Base-by-base conservation (phyloP, 2,329 filamentous ascomycete species). In the Emmonsiellopsis sp. region DNA sequence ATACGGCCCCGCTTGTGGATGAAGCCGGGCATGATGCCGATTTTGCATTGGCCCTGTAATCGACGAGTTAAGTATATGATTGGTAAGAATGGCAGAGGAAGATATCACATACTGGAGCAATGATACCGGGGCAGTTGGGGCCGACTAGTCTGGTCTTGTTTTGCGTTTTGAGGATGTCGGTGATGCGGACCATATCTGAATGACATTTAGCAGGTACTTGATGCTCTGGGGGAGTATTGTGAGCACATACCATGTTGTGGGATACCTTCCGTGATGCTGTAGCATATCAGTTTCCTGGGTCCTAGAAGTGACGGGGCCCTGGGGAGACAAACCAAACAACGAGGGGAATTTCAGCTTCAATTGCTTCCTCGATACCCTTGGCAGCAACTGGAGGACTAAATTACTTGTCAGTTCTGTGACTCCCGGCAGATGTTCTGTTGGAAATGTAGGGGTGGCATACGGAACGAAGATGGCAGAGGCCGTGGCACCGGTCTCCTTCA, bases 1-100 rank as follows among this genome's bases (percentile, higher is more conserved):
- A 98, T 91, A 73, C 93, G 91, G 66, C 93, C 93, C 75, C 91
- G 89, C 84, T 97, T 97, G 85, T 98, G 93, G 79, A 98, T 97
- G 82, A 97, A 96, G 67, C 93, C 93, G 61, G 93, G 89, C 93
- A 98, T 97, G 79, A 98, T 98, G 71, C 93, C 93, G 70, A 98
- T 97, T 81, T 98, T 98, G 84, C 93, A 98, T 83, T 95, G 92
- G 66, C 92, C 93, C 76, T 84, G 20, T 52, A 40, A 46, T 41
- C 31, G 40, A 32, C 37, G 31, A 26, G 34, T 15, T 34, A 11
- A 30, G 46, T 50, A 47, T 47, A 57, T 50, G 48, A 42, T 7
- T 15, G 1, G 7, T 35, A 15, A 35, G 41, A 40, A 32, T 15
- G 44, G 46, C 53, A 50, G 55, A 45, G 49, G 46, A 46, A 52